phyloP scores from a whole-genome alignment of 768 basidiomycete genomes.

The Tylopilus sp. region DNA sequence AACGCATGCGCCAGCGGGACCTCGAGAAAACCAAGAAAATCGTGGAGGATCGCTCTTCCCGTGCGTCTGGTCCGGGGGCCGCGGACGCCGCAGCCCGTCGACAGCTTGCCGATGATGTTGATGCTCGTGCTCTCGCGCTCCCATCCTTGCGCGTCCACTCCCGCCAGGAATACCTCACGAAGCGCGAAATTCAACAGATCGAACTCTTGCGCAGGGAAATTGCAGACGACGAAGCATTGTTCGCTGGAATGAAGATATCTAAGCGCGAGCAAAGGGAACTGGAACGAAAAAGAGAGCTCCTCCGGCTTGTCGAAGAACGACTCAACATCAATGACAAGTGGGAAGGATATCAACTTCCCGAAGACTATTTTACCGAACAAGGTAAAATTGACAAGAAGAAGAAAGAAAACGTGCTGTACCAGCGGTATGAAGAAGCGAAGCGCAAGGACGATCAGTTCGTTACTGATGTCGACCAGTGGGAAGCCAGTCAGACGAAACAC shows the following conservation, averaged over 20 bases:
- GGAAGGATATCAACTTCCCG: constrained; percentile 95
- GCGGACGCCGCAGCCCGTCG: constrained; percentile 81
- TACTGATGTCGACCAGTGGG: constrained; percentile 98
- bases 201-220: constrained; percentile 92
- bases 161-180: constrained; percentile 93
- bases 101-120: constrained; percentile 75
- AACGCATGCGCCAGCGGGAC: too few relatives aligned
- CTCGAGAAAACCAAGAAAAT: constrained; percentile 42
- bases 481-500: constrained; percentile 84
- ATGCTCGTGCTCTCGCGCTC: constrained; percentile 50
- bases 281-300: constrained; percentile 87
- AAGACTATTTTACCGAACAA: constrained; percentile 97
- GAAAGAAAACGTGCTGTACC: constrained; percentile 87
- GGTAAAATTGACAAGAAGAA: constrained; percentile 98
- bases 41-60: constrained; percentile 88
- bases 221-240: constrained; percentile 88
- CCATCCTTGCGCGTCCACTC: constrained; percentile 83
- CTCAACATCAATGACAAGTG: constrained; percentile 92
- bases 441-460: constrained; percentile 92
- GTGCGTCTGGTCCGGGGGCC: constrained; percentile 58
- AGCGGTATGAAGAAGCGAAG: constrained; percentile 92
- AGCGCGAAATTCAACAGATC: constrained; percentile 94
- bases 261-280: constrained; percentile 78
- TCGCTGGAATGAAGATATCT: constrained; percentile 87
- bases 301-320: constrained; percentile 90